Percentiles rank a stretch among this genome's conserved stretches.
Conservation (phyloP, 2,329 filamentous ascomycete species). For the Colletotrichum acutatum region DNA sequence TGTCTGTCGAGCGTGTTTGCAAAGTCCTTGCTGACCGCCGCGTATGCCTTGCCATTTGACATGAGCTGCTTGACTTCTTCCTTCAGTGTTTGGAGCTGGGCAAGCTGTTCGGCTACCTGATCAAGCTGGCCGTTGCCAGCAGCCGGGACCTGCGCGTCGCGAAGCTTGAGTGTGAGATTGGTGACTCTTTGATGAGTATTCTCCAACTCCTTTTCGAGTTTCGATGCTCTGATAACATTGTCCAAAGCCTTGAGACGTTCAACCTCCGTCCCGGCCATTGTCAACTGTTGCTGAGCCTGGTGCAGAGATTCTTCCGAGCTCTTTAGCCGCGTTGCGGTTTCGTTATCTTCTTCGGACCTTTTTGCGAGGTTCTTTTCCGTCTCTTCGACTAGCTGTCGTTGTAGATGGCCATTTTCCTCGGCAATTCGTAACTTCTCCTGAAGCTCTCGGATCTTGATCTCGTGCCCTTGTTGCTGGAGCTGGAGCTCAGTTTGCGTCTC, state of each 20-base stretch:
- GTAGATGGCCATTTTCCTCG: background rate
- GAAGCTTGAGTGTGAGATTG: slow-evolving; percentile 31
- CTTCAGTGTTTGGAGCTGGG: background rate
- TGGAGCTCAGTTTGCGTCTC: background rate
- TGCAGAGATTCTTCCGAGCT: background rate
- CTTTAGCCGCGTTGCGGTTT: background rate
- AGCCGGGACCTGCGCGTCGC: background rate
- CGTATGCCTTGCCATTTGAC: background rate
- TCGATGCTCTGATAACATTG: background rate
- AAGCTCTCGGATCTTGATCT: slow-evolving; percentile 18
- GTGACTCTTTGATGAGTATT: slow-evolving; percentile 26
- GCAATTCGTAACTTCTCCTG: background rate
- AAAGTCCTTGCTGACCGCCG: background rate
- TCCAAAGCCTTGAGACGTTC: background rate
- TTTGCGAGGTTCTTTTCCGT: background rate
- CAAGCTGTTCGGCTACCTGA: slow-evolving; percentile 19
- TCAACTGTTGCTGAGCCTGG: background rate
- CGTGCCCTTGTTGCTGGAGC: background rate
- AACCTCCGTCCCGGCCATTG: background rate
- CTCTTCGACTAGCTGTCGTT: background rate
- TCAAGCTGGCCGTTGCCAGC: background rate
- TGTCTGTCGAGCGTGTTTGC: background rate
- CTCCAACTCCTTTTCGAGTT: slow-evolving; percentile 16
- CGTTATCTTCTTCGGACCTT: background rate
- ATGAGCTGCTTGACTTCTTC: background rate